Base-by-base conservation (phyloP, 164 flowering plant genomes). In the Berberis thunbergii region DNA sequence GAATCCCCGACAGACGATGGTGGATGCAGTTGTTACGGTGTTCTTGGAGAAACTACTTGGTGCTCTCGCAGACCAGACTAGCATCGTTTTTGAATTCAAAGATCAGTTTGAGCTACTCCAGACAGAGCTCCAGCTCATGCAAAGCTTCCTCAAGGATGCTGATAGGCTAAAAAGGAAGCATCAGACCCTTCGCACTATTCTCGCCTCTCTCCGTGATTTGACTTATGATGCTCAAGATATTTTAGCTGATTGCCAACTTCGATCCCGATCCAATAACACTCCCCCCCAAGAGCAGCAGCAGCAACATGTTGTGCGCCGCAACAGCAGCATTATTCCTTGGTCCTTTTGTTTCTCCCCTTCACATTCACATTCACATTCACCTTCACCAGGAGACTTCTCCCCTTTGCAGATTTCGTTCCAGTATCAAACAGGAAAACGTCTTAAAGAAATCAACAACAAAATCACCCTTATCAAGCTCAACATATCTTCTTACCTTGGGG, bases 191-290 rank as follows among this genome's bases (percentile, higher is more conserved):
- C 67, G 66, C 2, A 44, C 13, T 0, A 45, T 73, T 64, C 60
- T 75, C 74, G 65, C 6, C 1, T 2, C 45, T 58, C 52, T 81
- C 45, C 66, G 77, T 26, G 84, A 81, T 26, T 67, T 74, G 61
- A 70, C 78, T n/a, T 74, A 74, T 64, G 77, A 74, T 61, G 77
- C 80, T 41, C 80, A 81, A 61, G 81, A 81, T 52, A 81, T 78
- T 58, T 65, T 81, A 12, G 74, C 75, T 3, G 84, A 81, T 59
- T 76, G 80, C 62, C 69, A 62, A 38, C 56, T 69, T 57, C 70
- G 64, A 48, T 70, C 73, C 39, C 26, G 26, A 26, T 26, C 26
- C 26, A 26, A 26, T 26, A 26, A 26, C 26, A 26, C 0, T 26
- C 26, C 26, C 26, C n/a, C 26, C 26, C 26, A 26, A 26, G 45